Evolutionary conservation across 495 filamentous ascomycete genomes (phyloP), one percentile per base, ranked within the genome.

Genomic region (Lophium mytilinum): DNA sequence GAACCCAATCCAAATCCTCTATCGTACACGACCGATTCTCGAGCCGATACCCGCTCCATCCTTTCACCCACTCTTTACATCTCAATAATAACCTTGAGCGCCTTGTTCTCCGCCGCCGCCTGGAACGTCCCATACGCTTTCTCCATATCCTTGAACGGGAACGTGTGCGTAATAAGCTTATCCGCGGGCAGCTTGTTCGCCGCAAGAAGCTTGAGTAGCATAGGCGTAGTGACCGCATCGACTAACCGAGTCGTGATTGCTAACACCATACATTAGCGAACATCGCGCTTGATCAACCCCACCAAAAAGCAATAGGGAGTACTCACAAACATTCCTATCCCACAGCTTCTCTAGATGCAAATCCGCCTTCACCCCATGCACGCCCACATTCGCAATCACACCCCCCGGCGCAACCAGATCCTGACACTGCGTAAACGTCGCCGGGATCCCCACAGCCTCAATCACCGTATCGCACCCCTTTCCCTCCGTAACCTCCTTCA

Each of bases 391-490:
- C 9, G 78, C 78, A 59, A 82, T 75, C 0, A 70, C 61, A 10
- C 78, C 78, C 5, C 76, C 77, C 0, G 74, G 65, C 4, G 71
- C 76, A 3, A 82, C 71, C 10, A 82, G 50, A n/a, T 71, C 63
- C 61, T 79, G 77, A 45, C 68, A 69, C 53, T 76, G 55, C 34
- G 71, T 69, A 58, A 80, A 76, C 4, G 72, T 76, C 14, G 69
- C 71, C 6, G 73, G 73, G 15, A 76, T 63, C 3, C 79, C 79
- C 6, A 81, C 79, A 5, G 74, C 77, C 62, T 82, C 79, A 50
- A 82, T 77, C 19, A 82, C 76, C 33, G 73, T 67, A 59, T 82
- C 78, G 51, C 73, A 78, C 0, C 76, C 76, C 39, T 71, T 69
- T 3, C 71, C 73, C 6, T 72, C 71, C 0, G 75, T 79, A 24